A percentile compares a stretch with the other conserved stretches of the same genome.
Conservation (phyloP, 2,329 filamentous ascomycete genomes). For the Fusarium staphyleae region DNA sequence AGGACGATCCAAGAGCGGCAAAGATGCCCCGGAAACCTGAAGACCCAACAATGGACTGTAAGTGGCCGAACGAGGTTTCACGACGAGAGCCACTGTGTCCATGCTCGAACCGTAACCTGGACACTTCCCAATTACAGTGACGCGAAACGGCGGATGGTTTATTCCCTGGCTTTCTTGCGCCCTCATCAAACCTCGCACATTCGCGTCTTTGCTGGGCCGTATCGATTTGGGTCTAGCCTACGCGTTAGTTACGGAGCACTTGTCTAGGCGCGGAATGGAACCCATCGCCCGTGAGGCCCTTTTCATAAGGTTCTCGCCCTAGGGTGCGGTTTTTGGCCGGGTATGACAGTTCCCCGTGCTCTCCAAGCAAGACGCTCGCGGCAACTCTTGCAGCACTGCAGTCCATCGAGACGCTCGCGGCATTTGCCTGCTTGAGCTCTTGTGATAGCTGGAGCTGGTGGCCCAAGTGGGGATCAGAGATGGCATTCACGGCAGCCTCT, state of each 20-base stretch:
- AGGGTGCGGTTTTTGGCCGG: background rate
- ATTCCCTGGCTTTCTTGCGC: conserved; percentile 6
- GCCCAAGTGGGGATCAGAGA: conserved; percentile 4
- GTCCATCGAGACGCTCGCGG: conserved; percentile 23
- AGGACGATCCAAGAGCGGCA: background rate
- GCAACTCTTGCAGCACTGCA: conserved; percentile 8
- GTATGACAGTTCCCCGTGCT: conserved; percentile 12
- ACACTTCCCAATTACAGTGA: conserved; percentile 19
- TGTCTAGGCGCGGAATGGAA: conserved; percentile 23
- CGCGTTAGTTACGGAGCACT: conserved; percentile 3
- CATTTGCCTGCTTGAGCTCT: conserved; percentile 27
- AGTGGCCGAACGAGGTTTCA: conserved; percentile 12
- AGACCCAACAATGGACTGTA: background rate
- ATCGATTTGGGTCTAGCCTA: conserved; percentile 16
- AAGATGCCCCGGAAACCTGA: background rate
- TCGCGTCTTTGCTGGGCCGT: conserved; percentile 15
- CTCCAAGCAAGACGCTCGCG: conserved; percentile 16
- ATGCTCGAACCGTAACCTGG: conserved; percentile 18
- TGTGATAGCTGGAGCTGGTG: conserved; percentile 21
- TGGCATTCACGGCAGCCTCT: conserved; percentile 19
- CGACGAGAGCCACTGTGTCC: conserved; percentile 9
- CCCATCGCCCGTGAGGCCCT: conserved; percentile 1
- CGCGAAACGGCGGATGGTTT: conserved; percentile 17
- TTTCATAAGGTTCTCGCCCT: conserved; percentile 1
- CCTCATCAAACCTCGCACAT: conserved; percentile 25